Conservation (phyloP, 140 eudicot genomes). For the Erigeron philadelphicus region DNA sequence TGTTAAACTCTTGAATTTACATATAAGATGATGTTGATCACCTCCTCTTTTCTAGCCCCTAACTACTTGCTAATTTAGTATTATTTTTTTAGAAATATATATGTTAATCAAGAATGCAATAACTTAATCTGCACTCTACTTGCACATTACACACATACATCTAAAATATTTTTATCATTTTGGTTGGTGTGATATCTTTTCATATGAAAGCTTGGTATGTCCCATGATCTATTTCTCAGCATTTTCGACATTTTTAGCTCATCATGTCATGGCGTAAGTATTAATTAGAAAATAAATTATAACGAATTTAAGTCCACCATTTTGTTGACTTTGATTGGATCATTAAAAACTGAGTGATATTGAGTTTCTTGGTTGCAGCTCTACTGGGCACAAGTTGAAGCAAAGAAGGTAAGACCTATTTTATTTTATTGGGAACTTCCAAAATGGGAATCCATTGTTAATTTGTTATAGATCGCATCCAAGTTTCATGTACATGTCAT, state of each 20-base stretch:
- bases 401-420: slow-evolving; percentile 16
- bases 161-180: slow-evolving; percentile 1
- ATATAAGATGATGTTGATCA: no score
- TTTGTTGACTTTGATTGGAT: slow-evolving; percentile 17
- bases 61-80: no score
- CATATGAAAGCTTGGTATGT: neutral
- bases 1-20: neutral
- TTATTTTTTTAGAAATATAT: neutral
- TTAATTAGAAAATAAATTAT: no score
- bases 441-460: no score
- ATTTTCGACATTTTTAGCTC: no score
- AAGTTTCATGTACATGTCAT: no score
- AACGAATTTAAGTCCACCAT: neutral
- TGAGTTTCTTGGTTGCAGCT: neutral
- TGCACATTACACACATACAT: neutral
- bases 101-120: neutral
- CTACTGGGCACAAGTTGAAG: slow-evolving; percentile 15
- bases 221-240: neutral
- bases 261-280: no score
- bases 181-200: neutral
- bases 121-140: slow-evolving; percentile 3
- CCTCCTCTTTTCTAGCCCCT: no score
- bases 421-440: no score
- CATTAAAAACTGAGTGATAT: neutral
- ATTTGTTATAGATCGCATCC: no score